A percentile compares a stretch with the other conserved stretches of the same genome.
phyloP scores from a whole-genome alignment of 2,329 filamentous ascomycete genomes.

The Apiospora pterosperma region DNA sequence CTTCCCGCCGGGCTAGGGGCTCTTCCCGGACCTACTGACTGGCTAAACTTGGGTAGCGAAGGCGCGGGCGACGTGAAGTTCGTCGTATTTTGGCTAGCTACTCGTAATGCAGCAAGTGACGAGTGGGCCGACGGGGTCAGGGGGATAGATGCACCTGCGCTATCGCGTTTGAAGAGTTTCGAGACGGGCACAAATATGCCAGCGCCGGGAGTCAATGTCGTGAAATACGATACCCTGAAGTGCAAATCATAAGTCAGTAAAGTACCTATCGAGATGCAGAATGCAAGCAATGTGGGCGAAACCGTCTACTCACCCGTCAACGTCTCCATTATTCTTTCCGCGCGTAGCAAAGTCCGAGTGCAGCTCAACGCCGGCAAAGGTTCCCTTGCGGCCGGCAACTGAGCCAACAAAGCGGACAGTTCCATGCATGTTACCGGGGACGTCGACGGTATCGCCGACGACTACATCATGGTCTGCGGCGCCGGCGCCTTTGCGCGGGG shows the following conservation, averaged over 20 bases:
- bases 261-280: slow-evolving; percentile 5
- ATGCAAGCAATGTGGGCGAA: not conserved
- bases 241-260: slow-evolving; percentile 9
- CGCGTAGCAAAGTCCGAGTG: slow-evolving; percentile 73
- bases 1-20: slow-evolving; percentile 71
- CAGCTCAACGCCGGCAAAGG: slow-evolving; percentile 90
- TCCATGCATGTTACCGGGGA: slow-evolving; percentile 89
- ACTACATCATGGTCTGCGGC: slow-evolving; percentile 51
- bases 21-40: slow-evolving; percentile 76
- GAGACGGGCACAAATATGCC: slow-evolving; percentile 91
- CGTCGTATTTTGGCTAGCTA: slow-evolving; percentile 53
- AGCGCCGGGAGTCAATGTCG: slow-evolving; percentile 70
- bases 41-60: slow-evolving; percentile 75
- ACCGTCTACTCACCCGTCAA: slow-evolving; percentile 70
- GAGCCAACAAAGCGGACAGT: slow-evolving; percentile 83
- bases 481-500: slow-evolving; percentile 45
- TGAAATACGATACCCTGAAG: slow-evolving; percentile 71
- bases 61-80: slow-evolving; percentile 64
- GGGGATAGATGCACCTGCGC: slow-evolving; percentile 52
- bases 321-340: slow-evolving; percentile 95
- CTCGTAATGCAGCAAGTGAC: slow-evolving; percentile 50
- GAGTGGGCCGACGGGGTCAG: slow-evolving; percentile 65
- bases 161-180: slow-evolving; percentile 70
- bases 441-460: slow-evolving; percentile 82
- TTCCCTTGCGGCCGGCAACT: slow-evolving; percentile 85